phyloP scores from a whole-genome alignment of 257 asterid genomes.

The Penstemon newberryi region DNA sequence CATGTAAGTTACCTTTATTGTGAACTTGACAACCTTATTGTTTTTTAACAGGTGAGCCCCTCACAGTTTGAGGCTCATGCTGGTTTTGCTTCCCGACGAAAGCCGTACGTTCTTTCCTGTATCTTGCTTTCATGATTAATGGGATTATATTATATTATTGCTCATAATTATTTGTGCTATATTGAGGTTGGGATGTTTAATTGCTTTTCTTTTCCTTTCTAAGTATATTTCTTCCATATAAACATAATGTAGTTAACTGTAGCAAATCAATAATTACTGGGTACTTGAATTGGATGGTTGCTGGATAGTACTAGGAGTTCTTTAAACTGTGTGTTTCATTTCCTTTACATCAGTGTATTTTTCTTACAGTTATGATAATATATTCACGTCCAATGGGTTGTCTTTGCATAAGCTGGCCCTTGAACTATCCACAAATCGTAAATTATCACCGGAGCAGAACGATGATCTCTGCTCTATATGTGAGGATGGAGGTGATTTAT shows the following conservation, averaged over 20 bases:
- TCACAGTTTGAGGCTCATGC: slow-evolving; percentile 96
- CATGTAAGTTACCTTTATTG: not conserved
- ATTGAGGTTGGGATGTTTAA: not conserved
- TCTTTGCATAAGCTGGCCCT: slow-evolving; percentile 76
- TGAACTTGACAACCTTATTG: slow-evolving; percentile 29
- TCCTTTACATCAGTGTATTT: slow-evolving; percentile 25
- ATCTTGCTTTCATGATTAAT: slow-evolving; percentile 11
- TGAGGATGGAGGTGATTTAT: slow-evolving; percentile 69
- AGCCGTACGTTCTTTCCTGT: slow-evolving; percentile 69
- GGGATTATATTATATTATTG: not conserved
- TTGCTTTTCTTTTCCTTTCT: not conserved
- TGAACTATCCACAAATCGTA: slow-evolving; percentile 47
- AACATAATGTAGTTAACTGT: not conserved
- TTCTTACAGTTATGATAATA: slow-evolving; percentile 69
- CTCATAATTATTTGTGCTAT: not conserved
- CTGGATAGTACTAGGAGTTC: not conserved
- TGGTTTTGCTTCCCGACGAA: slow-evolving; percentile 81
- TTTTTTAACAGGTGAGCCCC: slow-evolving; percentile 75
- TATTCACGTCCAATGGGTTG: slow-evolving; percentile 75
- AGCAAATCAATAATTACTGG: slow-evolving; percentile 21
- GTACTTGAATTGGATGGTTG: slow-evolving; percentile 10
- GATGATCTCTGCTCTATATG: slow-evolving; percentile 89
- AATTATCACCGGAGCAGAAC: slow-evolving; percentile 58
- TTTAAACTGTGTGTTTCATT: slow-evolving; percentile 11
- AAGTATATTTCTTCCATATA: not conserved